Evolutionary conservation across 805 yeast genomes (phyloP).

Genomic region (Ogataea philodendri): DNA sequence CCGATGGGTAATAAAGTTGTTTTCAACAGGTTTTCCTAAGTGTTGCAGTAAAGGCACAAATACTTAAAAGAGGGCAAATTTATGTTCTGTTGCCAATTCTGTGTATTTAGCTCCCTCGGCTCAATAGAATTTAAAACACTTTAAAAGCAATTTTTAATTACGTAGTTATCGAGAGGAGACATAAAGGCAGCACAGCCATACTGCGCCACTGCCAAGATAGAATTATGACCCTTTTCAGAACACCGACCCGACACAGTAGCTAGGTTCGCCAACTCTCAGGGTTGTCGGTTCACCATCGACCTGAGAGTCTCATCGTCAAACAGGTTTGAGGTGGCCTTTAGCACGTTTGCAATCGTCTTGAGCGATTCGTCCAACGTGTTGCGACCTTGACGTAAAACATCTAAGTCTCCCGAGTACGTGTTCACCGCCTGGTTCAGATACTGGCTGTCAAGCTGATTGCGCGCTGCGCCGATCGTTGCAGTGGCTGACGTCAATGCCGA

Average conservation of each 20-base stretch:
- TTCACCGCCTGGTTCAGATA: conserved; percentile 55
- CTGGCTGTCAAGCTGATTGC: conserved; percentile 44
- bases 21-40: too few relatives aligned
- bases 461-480: conserved; percentile 33
- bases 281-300: conserved; percentile 14
- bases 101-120: too few relatives aligned
- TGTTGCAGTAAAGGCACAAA: too few relatives aligned
- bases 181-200: conserved; percentile 6
- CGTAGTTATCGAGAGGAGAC: too few relatives aligned
- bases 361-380: conserved; percentile 59
- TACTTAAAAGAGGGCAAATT: too few relatives aligned
- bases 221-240: too few relatives aligned
- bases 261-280: background rate
- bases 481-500: too few relatives aligned
- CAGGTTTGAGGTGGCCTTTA: conserved; percentile 57
- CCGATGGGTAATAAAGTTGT: too few relatives aligned
- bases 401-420: conserved; percentile 60
- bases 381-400: conserved; percentile 56
- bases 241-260: too few relatives aligned
- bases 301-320: conserved; percentile 53
- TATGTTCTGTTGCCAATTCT: too few relatives aligned
- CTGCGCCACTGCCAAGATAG: background rate
- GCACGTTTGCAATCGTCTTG: conserved; percentile 52
- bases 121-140: too few relatives aligned
- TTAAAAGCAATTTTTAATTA: too few relatives aligned